These are phyloP conservation scores for Talaromyces wortmannii DNA, from an alignment of 495 filamentous ascomycete genomes.

Conservation along the genomic window DNA sequence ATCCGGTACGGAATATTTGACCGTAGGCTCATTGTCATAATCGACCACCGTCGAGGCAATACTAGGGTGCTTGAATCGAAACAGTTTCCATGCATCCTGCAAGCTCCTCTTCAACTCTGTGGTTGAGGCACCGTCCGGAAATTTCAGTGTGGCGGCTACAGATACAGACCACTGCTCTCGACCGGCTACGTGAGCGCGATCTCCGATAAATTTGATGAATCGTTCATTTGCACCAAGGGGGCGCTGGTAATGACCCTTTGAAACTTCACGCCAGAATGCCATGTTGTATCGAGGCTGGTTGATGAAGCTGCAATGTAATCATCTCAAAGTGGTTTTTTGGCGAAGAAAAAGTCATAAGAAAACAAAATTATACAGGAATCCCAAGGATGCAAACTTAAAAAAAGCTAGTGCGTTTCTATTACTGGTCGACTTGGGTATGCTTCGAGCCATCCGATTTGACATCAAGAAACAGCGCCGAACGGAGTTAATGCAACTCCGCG, in stretches of 20 bases:
- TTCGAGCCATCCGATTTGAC: too few species aligned
- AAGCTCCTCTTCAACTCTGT: conserved; percentile 2
- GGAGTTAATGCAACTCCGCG: too few species aligned
- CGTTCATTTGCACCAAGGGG: conserved; percentile 18
- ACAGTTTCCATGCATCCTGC: conserved; percentile 16
- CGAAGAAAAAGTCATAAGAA: too few species aligned
- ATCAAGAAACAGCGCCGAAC: too few species aligned
- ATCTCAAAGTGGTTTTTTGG: too few species aligned
- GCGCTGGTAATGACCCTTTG: conserved; percentile 8
- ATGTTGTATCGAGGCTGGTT: neutral
- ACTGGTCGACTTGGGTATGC: too few species aligned
- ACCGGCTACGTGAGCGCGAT: conserved; percentile 9
- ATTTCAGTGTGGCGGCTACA: conserved; percentile 6
- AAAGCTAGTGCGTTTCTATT: too few species aligned
- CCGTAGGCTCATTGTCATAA: neutral
- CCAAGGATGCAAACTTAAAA: too few species aligned
- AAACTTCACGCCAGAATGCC: conserved; percentile 12
- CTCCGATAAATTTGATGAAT: conserved; percentile 19
- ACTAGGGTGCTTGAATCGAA: conserved; percentile 26
- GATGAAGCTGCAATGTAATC: too few species aligned
- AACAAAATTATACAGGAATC: too few species aligned
- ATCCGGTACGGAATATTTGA: conserved; percentile 15
- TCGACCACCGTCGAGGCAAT: conserved; percentile 16
- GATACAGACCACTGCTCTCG: conserved; percentile 16
- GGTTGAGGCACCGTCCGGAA: neutral